A percentile compares a stretch with the other conserved stretches of the same genome.
phyloP scores from a whole-genome alignment of 2,329 filamentous ascomycete genomes.

The Macrophomina tecta region DNA sequence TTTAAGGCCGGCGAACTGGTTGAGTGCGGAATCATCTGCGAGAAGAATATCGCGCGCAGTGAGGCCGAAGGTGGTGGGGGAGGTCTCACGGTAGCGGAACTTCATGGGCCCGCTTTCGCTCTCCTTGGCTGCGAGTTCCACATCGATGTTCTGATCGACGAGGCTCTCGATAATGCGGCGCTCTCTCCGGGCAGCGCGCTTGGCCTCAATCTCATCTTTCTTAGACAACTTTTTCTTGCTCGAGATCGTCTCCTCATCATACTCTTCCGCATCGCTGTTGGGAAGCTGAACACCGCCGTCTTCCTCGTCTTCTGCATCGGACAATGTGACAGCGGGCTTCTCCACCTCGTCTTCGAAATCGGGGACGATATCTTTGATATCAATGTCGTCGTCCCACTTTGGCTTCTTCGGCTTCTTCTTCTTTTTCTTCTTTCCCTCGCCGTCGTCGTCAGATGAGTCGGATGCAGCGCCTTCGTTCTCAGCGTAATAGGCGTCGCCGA shows the following conservation, averaged over 20 bases:
- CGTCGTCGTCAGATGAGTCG: conserved; percentile 32
- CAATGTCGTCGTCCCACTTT: conserved; percentile 95
- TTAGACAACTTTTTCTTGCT: conserved; percentile 52
- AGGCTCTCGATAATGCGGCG: conserved; percentile 84
- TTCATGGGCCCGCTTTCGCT: conserved; percentile 53
- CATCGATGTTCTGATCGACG: conserved; percentile 79
- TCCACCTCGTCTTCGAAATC: conserved; percentile 70
- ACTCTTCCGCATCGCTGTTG: conserved; percentile 40
- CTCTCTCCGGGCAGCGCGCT: conserved; percentile 79
- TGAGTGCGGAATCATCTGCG: conserved; percentile 82
- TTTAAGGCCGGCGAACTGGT: conserved; percentile 91
- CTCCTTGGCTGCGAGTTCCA: conserved; percentile 67
- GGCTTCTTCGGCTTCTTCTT: conserved; percentile 79
- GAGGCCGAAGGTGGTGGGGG: conserved; percentile 86
- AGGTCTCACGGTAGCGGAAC: conserved; percentile 96
- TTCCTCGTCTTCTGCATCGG: conserved; percentile 57
- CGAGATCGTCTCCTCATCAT: conserved; percentile 40
- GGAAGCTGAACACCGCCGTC: conserved; percentile 39
- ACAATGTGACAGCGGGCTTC: conserved; percentile 61
- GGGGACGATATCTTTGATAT: conserved; percentile 89
- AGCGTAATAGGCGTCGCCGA: conserved; percentile 90
- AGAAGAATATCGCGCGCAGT: conserved; percentile 90
- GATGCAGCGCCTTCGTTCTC: conserved; percentile 58
- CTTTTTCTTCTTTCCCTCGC: conserved; percentile 38
- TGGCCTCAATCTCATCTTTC: conserved; percentile 58